A percentile compares a stretch with the other conserved stretches of the same genome.
These are phyloP conservation scores for Xylaria flabelliformis DNA, from an alignment of 495 filamentous ascomycete species.

Conservation along the genomic window DNA sequence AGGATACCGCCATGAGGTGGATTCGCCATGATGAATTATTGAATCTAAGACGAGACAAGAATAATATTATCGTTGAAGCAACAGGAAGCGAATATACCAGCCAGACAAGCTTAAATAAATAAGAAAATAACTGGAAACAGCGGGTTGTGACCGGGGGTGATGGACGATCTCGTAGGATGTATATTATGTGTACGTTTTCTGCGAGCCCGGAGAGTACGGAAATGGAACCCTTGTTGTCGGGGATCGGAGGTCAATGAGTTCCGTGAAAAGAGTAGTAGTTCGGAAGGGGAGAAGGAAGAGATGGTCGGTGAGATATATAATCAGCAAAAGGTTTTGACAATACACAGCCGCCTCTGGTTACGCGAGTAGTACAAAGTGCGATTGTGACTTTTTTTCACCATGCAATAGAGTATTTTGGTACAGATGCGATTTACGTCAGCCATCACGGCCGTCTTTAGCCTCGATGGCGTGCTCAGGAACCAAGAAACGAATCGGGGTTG, in stretches of 20 bases:
- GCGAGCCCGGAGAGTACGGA: slow-evolving; percentile 12
- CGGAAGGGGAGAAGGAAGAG: not conserved
- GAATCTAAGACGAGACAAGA: not conserved
- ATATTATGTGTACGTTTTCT: not conserved
- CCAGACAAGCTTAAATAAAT: slow-evolving; percentile 18
- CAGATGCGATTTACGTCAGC: slow-evolving; percentile 28
- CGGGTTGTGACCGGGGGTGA: not conserved
- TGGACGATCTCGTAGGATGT: slow-evolving; percentile 16
- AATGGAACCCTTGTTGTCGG: slow-evolving; percentile 13
- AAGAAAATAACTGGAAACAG: not conserved
- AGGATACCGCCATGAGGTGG: slow-evolving; percentile 94
- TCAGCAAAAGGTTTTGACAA: not conserved
- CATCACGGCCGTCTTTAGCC: slow-evolving; percentile 42
- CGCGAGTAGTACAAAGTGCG: slow-evolving; percentile 5
- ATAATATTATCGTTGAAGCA: not conserved
- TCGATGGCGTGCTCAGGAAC: slow-evolving; percentile 54
- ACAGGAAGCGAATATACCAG: not conserved
- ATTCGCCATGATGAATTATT: slow-evolving; percentile 60
- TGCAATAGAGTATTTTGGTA: slow-evolving; percentile 17
- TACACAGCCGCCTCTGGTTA: not conserved
- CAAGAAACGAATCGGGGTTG: slow-evolving; percentile 13
- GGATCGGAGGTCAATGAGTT: slow-evolving; percentile 6
- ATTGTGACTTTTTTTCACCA: not conserved
- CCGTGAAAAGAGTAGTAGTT: not conserved
- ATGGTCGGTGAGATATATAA: slow-evolving; percentile 8